Evolutionary conservation across 441 rosid species (phyloP).

Genomic region (Populus hybrid): DNA sequence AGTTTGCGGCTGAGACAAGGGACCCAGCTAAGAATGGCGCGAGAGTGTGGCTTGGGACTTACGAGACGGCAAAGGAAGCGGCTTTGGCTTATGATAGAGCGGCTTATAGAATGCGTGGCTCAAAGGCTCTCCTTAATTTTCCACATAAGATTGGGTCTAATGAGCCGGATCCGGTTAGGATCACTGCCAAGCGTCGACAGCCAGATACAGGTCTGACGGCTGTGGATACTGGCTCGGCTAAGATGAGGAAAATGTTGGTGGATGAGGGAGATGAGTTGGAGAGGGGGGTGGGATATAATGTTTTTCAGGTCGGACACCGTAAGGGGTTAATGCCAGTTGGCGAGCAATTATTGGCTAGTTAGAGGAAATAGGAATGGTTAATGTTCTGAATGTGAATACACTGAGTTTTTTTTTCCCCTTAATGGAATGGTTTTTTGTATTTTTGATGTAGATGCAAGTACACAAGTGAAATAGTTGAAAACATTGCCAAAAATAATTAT

Average conservation of each 20-base stretch:
- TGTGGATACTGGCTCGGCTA: constrained; percentile 28
- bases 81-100: constrained; percentile 82
- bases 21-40: constrained; percentile 88
- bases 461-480: neutral
- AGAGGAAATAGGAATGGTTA: neutral
- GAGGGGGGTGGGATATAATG: constrained; percentile 3
- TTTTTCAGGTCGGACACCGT: neutral
- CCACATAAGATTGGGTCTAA: constrained; percentile 67
- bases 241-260: constrained; percentile 40
- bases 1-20: constrained; percentile 84
- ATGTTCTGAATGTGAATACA: neutral
- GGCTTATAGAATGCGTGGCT: constrained; percentile 84
- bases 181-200: constrained; percentile 54
- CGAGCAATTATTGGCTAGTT: constrained; percentile 31
- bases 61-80: constrained; percentile 85
- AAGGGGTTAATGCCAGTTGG: constrained; percentile 20
- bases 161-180: constrained; percentile 84
- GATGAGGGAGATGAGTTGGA: constrained; percentile 15
- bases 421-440: neutral
- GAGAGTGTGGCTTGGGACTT: constrained; percentile 86
- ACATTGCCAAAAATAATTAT: neutral
- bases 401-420: neutral
- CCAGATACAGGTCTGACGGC: constrained; percentile 32
- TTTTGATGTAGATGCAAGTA: neutral
- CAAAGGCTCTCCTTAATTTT: constrained; percentile 72